Percentiles rank a stretch among this genome's conserved stretches.
phyloP scores from a whole-genome alignment of 225 moss, liverwort and hornwort species.

The Pleurozium schreberi region DNA sequence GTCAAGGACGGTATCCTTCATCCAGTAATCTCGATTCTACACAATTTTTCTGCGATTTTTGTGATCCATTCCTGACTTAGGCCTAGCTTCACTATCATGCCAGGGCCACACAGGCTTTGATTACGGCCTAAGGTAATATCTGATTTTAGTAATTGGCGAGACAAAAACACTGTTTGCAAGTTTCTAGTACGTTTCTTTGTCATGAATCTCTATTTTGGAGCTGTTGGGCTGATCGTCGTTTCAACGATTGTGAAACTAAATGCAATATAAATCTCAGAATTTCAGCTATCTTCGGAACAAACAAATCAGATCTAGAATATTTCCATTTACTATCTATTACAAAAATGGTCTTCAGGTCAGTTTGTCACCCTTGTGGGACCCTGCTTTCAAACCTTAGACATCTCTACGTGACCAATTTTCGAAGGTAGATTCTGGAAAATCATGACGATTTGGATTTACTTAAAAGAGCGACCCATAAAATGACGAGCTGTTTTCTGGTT shows the following conservation, averaged over 20 bases:
- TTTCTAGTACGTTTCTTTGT: background rate
- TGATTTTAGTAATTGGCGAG: background rate
- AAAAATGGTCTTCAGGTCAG: background rate
- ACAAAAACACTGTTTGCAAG: background rate
- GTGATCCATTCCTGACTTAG: background rate
- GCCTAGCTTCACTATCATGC: background rate
- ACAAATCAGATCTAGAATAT: background rate
- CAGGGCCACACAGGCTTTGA: background rate
- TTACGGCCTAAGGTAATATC: background rate
- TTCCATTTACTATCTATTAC: background rate
- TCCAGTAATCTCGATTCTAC: background rate
- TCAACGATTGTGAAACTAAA: background rate
- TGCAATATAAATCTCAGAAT: background rate
- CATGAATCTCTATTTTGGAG: background rate
- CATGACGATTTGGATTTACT: background rate
- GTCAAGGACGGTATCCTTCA: constrained; percentile 53
- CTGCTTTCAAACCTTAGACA: background rate
- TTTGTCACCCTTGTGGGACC: background rate
- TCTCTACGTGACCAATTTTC: background rate
- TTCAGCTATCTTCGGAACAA: background rate
- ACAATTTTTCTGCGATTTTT: background rate
- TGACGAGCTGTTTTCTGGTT: background rate
- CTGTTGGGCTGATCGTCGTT: background rate
- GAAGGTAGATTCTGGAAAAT: background rate
- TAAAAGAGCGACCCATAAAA: background rate